Percentiles rank a stretch among this genome's conserved stretches.
Conservation (phyloP, 257 asterid species). For the Oldenlandia corymbosa region DNA sequence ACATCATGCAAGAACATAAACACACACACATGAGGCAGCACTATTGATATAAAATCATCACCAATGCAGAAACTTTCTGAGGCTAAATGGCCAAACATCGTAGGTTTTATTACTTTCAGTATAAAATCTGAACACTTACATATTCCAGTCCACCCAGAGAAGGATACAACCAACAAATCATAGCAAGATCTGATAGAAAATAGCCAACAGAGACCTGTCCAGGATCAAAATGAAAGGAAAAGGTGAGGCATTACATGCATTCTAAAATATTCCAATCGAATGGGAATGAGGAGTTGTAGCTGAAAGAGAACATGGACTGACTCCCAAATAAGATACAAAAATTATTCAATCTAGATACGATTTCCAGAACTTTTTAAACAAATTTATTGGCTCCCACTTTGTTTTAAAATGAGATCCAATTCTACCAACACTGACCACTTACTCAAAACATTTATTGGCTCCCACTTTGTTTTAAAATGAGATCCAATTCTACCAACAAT, state of each 20-base stretch:
- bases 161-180: constrained; percentile 95
- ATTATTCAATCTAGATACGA: background rate
- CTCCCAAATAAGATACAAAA: background rate
- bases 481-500: background rate
- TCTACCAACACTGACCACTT: background rate
- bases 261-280: background rate
- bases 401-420: background rate
- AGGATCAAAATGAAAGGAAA: constrained; percentile 16
- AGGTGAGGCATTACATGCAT: constrained; percentile 6
- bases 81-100: background rate
- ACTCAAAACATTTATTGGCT: too few species aligned
- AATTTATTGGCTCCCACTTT: background rate
- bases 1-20: background rate
- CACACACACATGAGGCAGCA: background rate
- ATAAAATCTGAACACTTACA: constrained; percentile 45
- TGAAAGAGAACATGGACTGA: too few species aligned
- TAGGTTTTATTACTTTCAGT: background rate
- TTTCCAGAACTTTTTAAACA: background rate
- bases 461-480: background rate
- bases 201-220: constrained; percentile 85
- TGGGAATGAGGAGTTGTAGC: background rate
- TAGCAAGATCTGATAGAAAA: constrained; percentile 80
- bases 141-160: constrained; percentile 89
- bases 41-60: background rate
- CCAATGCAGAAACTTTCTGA: background rate